A percentile compares a stretch with the other conserved stretches of the same genome.
These are phyloP conservation scores for Kazachstania taianensis DNA, from an alignment of 805 yeast species.

Conservation along the genomic window DNA sequence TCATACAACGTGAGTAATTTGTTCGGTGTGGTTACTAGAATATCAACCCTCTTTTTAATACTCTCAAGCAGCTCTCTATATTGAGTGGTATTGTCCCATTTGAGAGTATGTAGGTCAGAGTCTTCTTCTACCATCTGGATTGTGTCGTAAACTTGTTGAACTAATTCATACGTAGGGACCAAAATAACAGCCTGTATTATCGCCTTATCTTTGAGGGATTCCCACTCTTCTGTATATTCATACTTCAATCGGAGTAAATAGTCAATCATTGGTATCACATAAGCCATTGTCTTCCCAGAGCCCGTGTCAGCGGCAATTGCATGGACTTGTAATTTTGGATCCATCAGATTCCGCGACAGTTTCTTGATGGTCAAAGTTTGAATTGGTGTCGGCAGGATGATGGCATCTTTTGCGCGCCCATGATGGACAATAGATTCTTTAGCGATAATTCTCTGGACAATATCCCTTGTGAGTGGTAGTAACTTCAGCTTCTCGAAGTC, in stretches of 20 bases:
- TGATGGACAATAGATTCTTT: slow-evolving; percentile 31
- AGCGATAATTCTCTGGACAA: slow-evolving; percentile 45
- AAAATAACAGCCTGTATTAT: slow-evolving; percentile 63
- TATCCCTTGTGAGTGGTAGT: slow-evolving; percentile 54
- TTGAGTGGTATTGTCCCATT: slow-evolving; percentile 55
- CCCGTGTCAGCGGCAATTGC: slow-evolving; percentile 95
- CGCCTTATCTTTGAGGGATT: slow-evolving; percentile 27
- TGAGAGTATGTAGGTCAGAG: slow-evolving; percentile 38
- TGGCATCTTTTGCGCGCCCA: not conserved
- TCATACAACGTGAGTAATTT: slow-evolving; percentile 39
- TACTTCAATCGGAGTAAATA: slow-evolving; percentile 51
- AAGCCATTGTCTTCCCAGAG: slow-evolving; percentile 92
- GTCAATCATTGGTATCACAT: slow-evolving; percentile 65
- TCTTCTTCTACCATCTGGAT: slow-evolving; percentile 25
- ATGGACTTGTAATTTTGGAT: slow-evolving; percentile 44
- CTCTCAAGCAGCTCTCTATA: slow-evolving; percentile 42
- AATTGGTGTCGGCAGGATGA: slow-evolving; percentile 58
- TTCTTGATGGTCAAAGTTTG: slow-evolving; percentile 61
- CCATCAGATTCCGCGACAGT: slow-evolving; percentile 27
- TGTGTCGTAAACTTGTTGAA: slow-evolving; percentile 58
- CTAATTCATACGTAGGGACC: slow-evolving; percentile 84
- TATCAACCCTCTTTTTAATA: slow-evolving; percentile 51
- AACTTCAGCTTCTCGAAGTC: slow-evolving; percentile 60
- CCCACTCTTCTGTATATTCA: slow-evolving; percentile 31
- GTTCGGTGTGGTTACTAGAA: slow-evolving; percentile 79